These are phyloP conservation scores for Caryopteris hybrid DNA, from an alignment of 305 asterid species.

Conservation along the genomic window DNA sequence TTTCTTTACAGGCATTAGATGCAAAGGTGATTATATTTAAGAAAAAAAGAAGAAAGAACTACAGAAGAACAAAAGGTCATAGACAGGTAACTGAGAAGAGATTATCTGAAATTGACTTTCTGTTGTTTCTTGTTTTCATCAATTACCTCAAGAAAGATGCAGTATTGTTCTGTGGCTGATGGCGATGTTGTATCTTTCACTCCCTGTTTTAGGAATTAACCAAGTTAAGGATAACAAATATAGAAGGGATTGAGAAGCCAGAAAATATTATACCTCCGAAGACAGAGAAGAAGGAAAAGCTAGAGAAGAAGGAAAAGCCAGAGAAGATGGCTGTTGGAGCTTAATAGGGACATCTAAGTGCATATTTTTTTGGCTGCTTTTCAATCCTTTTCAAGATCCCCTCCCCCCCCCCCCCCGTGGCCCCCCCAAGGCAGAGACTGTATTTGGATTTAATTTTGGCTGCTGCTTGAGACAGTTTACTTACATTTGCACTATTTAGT, in stretches of 20 bases:
- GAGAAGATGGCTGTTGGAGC: constrained; percentile 32
- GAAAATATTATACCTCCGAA: constrained; percentile 19
- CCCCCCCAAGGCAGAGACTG: constrained; percentile 10
- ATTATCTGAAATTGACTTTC: constrained; percentile 2
- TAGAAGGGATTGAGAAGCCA: constrained; percentile 43
- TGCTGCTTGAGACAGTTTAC: constrained; percentile 9
- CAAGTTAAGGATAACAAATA: constrained; percentile 46
- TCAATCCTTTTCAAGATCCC: background rate
- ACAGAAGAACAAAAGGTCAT: constrained; percentile 87
- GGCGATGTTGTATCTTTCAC: background rate
- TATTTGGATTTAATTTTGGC: background rate
- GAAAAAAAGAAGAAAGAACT: constrained; percentile 97
- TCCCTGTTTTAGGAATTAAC: constrained; percentile 45
- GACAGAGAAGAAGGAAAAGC: constrained; percentile 17
- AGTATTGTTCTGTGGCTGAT: background rate
- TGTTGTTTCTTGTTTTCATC: background rate
- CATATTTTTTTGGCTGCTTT: constrained; percentile 8
- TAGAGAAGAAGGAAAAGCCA: constrained; percentile 24
- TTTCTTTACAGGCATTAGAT: constrained; percentile 68
- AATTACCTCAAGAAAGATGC: background rate
- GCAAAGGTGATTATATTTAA: constrained; percentile 95
- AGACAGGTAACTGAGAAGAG: constrained; percentile 62
- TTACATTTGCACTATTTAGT: background rate
- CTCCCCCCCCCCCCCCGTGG: background rate
- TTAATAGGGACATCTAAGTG: constrained; percentile 13